Evolutionary conservation across 108 stramenopile species (phyloP).

Genomic region (Nitzschia palea): DNA sequence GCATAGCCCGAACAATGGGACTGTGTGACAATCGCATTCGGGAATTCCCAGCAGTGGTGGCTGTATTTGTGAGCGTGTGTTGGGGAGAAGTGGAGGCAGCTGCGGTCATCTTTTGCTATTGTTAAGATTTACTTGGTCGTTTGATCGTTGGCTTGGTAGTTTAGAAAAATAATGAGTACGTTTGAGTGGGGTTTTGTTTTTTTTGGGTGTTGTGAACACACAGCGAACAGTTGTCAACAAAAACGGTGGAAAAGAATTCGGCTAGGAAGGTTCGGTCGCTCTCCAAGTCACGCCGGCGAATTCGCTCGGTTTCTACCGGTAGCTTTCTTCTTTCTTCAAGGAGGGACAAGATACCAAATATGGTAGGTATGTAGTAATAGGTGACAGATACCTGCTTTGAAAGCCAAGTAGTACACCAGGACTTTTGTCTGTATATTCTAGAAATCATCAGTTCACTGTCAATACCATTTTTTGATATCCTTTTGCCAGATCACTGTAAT

Average conservation of each 20-base stretch:
- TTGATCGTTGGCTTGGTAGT: neutral
- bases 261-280: too few species aligned
- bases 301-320: neutral
- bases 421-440: neutral
- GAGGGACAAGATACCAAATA: too few species aligned
- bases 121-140: neutral
- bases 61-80: conserved; percentile 3
- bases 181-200: neutral
- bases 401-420: too few species aligned
- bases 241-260: neutral
- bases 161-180: neutral
- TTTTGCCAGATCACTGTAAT: neutral
- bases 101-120: too few species aligned
- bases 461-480: neutral
- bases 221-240: too few species aligned
- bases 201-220: neutral
- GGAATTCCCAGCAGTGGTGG: neutral
- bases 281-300: neutral
- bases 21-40: conserved; percentile 8
- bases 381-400: too few species aligned
- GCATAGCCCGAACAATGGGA: conserved; percentile 40
- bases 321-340: neutral
- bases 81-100: conserved; percentile 2
- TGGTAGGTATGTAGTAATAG: too few species aligned
- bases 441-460: neutral